phyloP scores from a whole-genome alignment of 495 filamentous ascomycete genomes.

The Penicillium fimorum region DNA sequence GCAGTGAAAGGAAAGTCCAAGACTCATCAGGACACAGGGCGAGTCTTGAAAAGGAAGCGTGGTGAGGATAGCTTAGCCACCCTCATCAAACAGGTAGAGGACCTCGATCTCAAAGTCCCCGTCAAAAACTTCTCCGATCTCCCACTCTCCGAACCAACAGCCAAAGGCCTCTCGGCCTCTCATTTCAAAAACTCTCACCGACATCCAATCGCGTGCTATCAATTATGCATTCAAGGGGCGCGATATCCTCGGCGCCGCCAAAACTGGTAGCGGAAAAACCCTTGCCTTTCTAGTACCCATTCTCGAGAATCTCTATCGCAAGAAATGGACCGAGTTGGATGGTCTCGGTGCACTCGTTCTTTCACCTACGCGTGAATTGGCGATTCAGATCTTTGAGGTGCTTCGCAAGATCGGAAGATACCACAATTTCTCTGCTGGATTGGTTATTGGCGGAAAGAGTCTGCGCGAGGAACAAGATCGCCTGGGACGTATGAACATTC shows the following conservation, averaged over 20 bases:
- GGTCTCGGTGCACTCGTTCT: conserved; percentile 91
- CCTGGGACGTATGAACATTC: conserved; percentile 90
- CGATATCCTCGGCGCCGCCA: conserved; percentile 93
- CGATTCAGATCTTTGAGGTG: conserved; percentile 96
- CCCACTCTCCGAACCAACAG: conserved; percentile 83
- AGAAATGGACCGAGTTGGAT: conserved; percentile 85
- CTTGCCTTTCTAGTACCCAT: conserved; percentile 90
- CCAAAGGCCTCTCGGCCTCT: conserved; percentile 73
- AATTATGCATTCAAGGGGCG: conserved; percentile 78
- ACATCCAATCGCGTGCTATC: conserved; percentile 86
- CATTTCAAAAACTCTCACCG: conserved; percentile 90
- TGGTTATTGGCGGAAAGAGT: conserved; percentile 94
- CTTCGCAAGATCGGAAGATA: conserved; percentile 85
- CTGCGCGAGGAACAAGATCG: conserved; percentile 84
- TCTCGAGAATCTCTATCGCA: conserved; percentile 90
- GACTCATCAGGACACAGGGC: conserved; percentile 28
- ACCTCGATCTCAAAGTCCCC: conserved; percentile 50
- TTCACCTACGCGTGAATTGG: conserved; percentile 90
- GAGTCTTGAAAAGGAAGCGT: conserved; percentile 63
- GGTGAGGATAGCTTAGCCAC: conserved; percentile 45
- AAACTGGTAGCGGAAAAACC: conserved; percentile 96
- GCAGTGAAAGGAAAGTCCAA: conserved; percentile 20
- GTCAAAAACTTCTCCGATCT: conserved; percentile 67
- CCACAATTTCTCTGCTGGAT: conserved; percentile 86
- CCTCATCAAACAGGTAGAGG: conserved; percentile 48